These are phyloP conservation scores for Tulasnella sp. DNA, from an alignment of 768 basidiomycete genomes.

Conservation along the genomic window DNA sequence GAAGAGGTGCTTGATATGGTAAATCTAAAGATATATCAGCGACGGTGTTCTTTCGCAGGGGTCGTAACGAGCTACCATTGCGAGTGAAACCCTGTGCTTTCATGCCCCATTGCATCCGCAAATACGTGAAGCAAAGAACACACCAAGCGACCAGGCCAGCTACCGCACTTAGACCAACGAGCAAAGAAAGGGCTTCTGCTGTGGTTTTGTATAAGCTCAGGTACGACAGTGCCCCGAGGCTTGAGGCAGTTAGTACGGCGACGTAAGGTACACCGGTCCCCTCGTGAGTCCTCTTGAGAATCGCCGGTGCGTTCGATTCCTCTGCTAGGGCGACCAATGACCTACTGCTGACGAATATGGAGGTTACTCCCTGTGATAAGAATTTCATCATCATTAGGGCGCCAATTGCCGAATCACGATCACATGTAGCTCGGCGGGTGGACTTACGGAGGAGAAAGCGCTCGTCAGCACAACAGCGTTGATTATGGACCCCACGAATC, in stretches of 20 bases:
- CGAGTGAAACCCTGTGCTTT: slow-evolving; percentile 18
- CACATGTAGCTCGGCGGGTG: background rate
- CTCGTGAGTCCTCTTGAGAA: slow-evolving; percentile 17
- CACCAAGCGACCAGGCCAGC: slow-evolving; percentile 20
- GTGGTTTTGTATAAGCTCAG: slow-evolving; percentile 15
- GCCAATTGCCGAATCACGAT: background rate
- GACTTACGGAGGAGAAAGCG: slow-evolving; percentile 21
- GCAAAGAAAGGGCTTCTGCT: slow-evolving; percentile 22
- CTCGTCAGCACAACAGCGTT: slow-evolving; percentile 30
- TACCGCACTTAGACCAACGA: slow-evolving; percentile 23
- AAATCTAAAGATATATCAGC: slow-evolving; percentile 8
- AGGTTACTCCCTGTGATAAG: slow-evolving; percentile 15
- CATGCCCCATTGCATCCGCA: slow-evolving; percentile 15
- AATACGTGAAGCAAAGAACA: slow-evolving; percentile 18
- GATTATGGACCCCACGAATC: slow-evolving; percentile 26
- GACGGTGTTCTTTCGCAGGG: background rate
- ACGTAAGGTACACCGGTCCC: slow-evolving; percentile 17
- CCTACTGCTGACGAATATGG: slow-evolving; percentile 19
- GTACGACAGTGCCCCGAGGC: slow-evolving; percentile 18
- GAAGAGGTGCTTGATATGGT: slow-evolving; percentile 17
- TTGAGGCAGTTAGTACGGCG: slow-evolving; percentile 15
- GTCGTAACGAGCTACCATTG: background rate
- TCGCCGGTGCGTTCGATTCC: slow-evolving; percentile 19
- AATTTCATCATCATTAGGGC: background rate
- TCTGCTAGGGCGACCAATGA: slow-evolving; percentile 22